phyloP scores from a whole-genome alignment of 2,329 filamentous ascomycete genomes.

The Acephala macrosclerotiorum region DNA sequence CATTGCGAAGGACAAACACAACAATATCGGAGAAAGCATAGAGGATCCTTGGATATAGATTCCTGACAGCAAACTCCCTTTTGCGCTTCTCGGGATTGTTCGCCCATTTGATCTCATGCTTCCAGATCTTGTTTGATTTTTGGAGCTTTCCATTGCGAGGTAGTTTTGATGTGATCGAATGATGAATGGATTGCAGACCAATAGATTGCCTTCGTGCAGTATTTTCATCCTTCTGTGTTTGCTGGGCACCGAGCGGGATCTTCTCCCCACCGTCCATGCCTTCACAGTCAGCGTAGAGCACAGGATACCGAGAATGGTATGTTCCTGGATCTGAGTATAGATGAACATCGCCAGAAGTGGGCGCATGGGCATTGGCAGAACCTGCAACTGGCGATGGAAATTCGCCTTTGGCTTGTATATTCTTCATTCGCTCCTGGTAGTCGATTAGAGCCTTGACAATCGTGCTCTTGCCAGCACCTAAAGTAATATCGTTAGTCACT shows the following conservation, averaged over 20 bases:
- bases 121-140: too few species aligned
- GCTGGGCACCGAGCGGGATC: slow-evolving; percentile 22
- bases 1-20: slow-evolving; percentile 52
- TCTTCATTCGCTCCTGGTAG: slow-evolving; percentile 9
- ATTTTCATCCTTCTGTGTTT: slow-evolving; percentile 2
- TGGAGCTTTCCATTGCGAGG: too few species aligned
- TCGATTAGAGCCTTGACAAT: slow-evolving; percentile 44
- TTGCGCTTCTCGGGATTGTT: slow-evolving; percentile 43
- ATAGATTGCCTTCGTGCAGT: neutral
- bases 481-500: too few species aligned
- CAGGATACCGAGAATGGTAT: slow-evolving; percentile 47
- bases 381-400: slow-evolving; percentile 53
- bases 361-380: slow-evolving; percentile 48
- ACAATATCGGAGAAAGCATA: slow-evolving; percentile 56
- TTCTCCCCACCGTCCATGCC: slow-evolving; percentile 58
- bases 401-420: slow-evolving; percentile 32
- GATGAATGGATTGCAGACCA: too few species aligned
- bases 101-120: slow-evolving; percentile 19
- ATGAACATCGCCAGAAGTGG: slow-evolving; percentile 59
- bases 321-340: slow-evolving; percentile 57
- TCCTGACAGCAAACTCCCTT: slow-evolving; percentile 49
- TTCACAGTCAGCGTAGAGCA: slow-evolving; percentile 60
- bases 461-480: slow-evolving; percentile 53
- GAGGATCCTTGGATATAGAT: slow-evolving; percentile 54
- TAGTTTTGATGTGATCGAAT: too few species aligned